Evolutionary conservation across 2,329 filamentous ascomycete species (phyloP).

Genomic region (Aspergillus sclerotialis): DNA sequence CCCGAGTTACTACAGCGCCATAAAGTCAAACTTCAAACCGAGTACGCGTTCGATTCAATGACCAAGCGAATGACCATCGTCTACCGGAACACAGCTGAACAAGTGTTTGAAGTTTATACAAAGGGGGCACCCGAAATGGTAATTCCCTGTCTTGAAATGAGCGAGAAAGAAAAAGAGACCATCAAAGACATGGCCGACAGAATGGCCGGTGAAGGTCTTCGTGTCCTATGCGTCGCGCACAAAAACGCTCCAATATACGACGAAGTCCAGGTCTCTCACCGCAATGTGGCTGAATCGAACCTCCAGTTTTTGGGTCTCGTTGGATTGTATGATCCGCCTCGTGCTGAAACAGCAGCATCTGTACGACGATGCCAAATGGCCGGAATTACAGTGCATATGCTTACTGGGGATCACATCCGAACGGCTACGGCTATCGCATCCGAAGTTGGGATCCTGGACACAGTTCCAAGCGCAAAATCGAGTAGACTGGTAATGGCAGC

Average conservation of each 20-base stretch:
- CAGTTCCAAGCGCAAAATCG: conserved; percentile 36
- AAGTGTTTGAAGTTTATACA: conserved; percentile 44
- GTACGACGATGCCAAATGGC: conserved; percentile 48
- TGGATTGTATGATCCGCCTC: conserved; percentile 56
- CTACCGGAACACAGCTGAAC: conserved; percentile 32
- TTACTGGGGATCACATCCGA: conserved; percentile 52
- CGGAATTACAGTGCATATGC: conserved; percentile 53
- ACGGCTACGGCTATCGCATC: conserved; percentile 52
- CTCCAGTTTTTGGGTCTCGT: conserved; percentile 53
- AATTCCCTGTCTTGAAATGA: conserved; percentile 26
- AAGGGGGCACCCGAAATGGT: conserved; percentile 59
- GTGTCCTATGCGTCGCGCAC: conserved; percentile 52
- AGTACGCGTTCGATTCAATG: conserved; percentile 59
- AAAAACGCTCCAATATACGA: conserved; percentile 21
- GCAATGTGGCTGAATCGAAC: conserved; percentile 45
- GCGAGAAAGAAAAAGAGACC: conserved; percentile 11
- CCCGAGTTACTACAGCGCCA: conserved; percentile 31
- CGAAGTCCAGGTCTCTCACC: conserved; percentile 29
- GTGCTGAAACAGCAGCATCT: conserved; percentile 51
- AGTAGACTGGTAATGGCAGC: conserved; percentile 46
- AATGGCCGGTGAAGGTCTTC: conserved; percentile 53
- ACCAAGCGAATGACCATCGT: conserved; percentile 63
- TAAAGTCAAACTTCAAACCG: conserved; percentile 31
- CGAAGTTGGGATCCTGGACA: conserved; percentile 50
- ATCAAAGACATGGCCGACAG: conserved; percentile 43